Percentiles rank a stretch among this genome's conserved stretches.
These are phyloP conservation scores for Candida awuae DNA, from an alignment of 805 yeast genomes.

Conservation along the genomic window DNA sequence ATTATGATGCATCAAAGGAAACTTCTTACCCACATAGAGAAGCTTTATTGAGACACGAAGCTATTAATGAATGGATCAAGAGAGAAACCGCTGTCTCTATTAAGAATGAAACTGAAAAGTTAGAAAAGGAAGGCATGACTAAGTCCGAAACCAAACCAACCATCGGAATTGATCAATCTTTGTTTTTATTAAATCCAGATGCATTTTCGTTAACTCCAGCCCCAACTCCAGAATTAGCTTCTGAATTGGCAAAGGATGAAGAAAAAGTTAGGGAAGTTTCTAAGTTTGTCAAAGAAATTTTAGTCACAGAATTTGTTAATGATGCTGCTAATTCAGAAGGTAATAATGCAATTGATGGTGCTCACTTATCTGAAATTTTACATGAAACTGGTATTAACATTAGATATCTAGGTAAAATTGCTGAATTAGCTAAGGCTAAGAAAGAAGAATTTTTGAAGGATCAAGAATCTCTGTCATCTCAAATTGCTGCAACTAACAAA, in stretches of 20 bases:
- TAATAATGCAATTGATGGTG: constrained; percentile 73
- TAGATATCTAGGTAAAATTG: constrained; percentile 73
- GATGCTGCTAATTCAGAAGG: constrained; percentile 43
- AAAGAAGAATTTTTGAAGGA: constrained; percentile 18
- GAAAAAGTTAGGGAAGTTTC: constrained; percentile 64
- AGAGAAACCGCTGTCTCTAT: constrained; percentile 49
- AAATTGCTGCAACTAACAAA: constrained; percentile 27
- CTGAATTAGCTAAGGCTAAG: constrained; percentile 22
- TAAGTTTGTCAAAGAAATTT: constrained; percentile 44
- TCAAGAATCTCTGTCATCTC: constrained; percentile 21
- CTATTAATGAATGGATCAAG: constrained; percentile 86
- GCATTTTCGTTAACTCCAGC: constrained; percentile 45
- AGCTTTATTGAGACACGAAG: constrained; percentile 74
- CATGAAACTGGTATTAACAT: constrained; percentile 82
- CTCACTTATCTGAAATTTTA: constrained; percentile 55
- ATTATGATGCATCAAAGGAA: constrained; percentile 36
- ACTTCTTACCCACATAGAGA: constrained; percentile 77
- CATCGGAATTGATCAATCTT: constrained; percentile 43
- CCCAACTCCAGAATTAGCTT: constrained; percentile 30
- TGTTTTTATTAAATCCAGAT: constrained; percentile 71
- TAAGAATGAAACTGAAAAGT: constrained; percentile 42
- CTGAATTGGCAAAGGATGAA: constrained; percentile 42
- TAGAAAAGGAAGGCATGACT: constrained; percentile 24
- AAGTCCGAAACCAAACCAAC: constrained; percentile 37
- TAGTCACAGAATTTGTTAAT: constrained; percentile 56